phyloP scores from a whole-genome alignment of 2,329 filamentous ascomycete species.

The Claviceps lovelessii region DNA sequence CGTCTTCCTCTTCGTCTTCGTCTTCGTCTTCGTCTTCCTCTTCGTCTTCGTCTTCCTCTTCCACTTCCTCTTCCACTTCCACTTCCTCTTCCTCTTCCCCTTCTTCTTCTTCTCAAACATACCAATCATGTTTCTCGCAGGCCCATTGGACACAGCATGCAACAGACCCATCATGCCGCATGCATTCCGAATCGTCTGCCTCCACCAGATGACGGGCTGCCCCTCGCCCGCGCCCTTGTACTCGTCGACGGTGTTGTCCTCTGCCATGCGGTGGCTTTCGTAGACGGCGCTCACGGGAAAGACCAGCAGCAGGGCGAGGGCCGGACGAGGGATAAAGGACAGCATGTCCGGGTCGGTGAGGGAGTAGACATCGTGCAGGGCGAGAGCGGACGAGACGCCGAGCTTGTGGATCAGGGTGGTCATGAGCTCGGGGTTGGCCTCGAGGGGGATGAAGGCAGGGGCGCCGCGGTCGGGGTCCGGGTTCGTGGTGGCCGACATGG shows the following conservation, averaged over 20 bases:
- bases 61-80: too few relatives aligned
- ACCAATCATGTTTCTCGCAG: constrained; percentile 48
- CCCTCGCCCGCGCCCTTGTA: constrained; percentile 53
- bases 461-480: constrained; percentile 25
- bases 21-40: too few relatives aligned
- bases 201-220: constrained; percentile 85
- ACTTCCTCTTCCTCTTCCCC: too few relatives aligned
- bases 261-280: constrained; percentile 58
- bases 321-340: constrained; percentile 74
- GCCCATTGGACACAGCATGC: constrained; percentile 69
- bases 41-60: too few relatives aligned
- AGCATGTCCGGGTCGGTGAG: constrained; percentile 76
- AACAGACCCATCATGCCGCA: constrained; percentile 83
- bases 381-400: constrained; percentile 62
- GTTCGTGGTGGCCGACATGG: constrained; percentile 22
- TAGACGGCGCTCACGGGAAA: constrained; percentile 74
- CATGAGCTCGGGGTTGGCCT: constrained; percentile 80
- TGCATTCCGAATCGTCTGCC: constrained; percentile 85
- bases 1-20: neutral
- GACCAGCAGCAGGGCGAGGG: constrained; percentile 77
- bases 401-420: constrained; percentile 68
- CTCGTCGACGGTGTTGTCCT: constrained; percentile 49
- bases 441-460: constrained; percentile 43
- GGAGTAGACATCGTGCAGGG: constrained; percentile 83
- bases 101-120: constrained; percentile 8